Conservation (phyloP, 1,284 basidiomycete genomes). For the Heliocybe sulcata region DNA sequence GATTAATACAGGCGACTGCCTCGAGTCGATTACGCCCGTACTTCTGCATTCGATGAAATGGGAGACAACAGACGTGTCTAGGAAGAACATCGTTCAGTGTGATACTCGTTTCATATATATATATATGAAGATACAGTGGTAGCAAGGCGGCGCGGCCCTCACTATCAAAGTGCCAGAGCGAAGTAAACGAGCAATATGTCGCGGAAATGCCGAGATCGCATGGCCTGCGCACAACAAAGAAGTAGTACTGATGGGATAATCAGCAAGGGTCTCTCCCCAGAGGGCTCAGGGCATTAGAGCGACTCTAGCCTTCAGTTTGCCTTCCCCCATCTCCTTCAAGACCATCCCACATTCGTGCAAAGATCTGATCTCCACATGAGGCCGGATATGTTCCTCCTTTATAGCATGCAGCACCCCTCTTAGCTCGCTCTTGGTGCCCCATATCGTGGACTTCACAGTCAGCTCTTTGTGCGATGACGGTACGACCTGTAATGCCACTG, state of each 20-base stretch:
- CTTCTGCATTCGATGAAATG: too few species aligned
- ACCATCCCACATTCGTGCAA: conserved; percentile 11
- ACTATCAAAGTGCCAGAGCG: too few species aligned
- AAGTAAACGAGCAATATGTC: too few species aligned
- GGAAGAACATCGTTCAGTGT: neutral
- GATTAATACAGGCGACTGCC: too few species aligned
- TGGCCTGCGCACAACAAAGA: too few species aligned
- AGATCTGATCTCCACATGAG: conserved; percentile 13
- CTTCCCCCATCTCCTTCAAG: conserved; percentile 10
- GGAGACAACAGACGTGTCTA: neutral
- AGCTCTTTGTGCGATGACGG: conserved; percentile 11
- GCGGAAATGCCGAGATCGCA: too few species aligned
- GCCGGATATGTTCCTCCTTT: conserved; percentile 13
- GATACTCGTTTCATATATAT: too few species aligned
- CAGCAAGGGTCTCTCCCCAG: too few species aligned
- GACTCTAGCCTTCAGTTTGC: conserved; percentile 10
- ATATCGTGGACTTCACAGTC: conserved; percentile 10
- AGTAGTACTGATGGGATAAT: too few species aligned
- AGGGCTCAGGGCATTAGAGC: neutral
- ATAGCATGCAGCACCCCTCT: conserved; percentile 15
- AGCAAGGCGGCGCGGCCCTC: too few species aligned
- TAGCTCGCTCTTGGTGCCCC: conserved; percentile 12
- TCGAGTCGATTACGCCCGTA: too few species aligned
- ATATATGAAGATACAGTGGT: too few species aligned
- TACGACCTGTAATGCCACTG: conserved; percentile 8